Evolutionary conservation across 2,329 filamentous ascomycete genomes (phyloP).

Genomic region (Chalara sp.): DNA sequence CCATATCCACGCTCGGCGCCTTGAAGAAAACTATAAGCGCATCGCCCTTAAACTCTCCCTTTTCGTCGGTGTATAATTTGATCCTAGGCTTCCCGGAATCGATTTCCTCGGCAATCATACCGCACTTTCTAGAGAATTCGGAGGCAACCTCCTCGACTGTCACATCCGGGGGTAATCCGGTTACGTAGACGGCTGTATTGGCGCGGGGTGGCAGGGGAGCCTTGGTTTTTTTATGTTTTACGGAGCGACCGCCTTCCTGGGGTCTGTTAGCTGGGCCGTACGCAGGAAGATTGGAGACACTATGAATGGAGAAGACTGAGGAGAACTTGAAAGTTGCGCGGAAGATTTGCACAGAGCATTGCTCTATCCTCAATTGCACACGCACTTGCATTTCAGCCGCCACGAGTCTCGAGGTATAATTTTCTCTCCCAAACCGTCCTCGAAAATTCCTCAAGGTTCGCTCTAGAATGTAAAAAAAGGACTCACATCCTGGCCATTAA

Average conservation of each 20-base stretch:
- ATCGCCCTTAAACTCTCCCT: slow-evolving; percentile 87
- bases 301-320: too few relatives aligned
- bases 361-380: too few relatives aligned
- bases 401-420: too few relatives aligned
- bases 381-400: too few relatives aligned
- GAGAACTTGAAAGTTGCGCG: too few relatives aligned
- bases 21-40: slow-evolving; percentile 92
- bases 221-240: slow-evolving; percentile 28
- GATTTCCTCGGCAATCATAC: slow-evolving; percentile 90
- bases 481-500: slow-evolving; percentile 43
- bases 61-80: slow-evolving; percentile 81
- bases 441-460: too few relatives aligned
- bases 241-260: slow-evolving; percentile 24
- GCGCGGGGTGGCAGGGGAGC: slow-evolving; percentile 37
- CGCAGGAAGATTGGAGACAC: too few relatives aligned
- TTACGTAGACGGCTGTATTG: slow-evolving; percentile 91
- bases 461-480: neutral
- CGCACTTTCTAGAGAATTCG: slow-evolving; percentile 76
- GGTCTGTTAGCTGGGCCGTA: neutral
- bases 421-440: too few relatives aligned
- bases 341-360: too few relatives aligned
- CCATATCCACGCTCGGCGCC: slow-evolving; percentile 83
- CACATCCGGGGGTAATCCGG: slow-evolving; percentile 74
- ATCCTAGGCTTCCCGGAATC: slow-evolving; percentile 83
- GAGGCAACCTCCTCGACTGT: slow-evolving; percentile 75